A percentile compares a stretch with the other conserved stretches of the same genome.
phyloP scores from a whole-genome alignment of 2,329 filamentous ascomycete genomes.

The Talaromyces rugulosus region DNA sequence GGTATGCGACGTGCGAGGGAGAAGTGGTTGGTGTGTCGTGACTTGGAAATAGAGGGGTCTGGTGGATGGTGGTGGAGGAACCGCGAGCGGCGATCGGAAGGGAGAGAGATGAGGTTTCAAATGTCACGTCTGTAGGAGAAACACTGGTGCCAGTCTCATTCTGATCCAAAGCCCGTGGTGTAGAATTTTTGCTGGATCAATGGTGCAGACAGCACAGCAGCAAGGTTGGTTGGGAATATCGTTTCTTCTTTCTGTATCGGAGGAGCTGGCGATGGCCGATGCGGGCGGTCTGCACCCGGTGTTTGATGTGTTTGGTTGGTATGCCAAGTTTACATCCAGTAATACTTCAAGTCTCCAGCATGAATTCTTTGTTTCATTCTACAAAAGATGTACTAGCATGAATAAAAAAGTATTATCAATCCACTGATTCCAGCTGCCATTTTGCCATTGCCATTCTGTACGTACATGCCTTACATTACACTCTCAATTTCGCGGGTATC shows the following conservation, averaged over 20 bases:
- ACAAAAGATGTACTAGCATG: neutral
- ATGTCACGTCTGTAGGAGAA: slow-evolving; percentile 9
- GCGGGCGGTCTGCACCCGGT: neutral
- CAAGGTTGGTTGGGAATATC: neutral
- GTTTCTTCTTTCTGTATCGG: neutral
- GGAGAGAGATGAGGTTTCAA: neutral
- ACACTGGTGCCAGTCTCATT: neutral
- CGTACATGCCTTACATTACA: neutral
- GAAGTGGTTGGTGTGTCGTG: neutral
- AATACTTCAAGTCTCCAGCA: neutral
- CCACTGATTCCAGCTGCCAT: neutral
- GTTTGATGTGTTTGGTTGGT: neutral
- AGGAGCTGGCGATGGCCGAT: neutral
- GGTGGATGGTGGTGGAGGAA: neutral
- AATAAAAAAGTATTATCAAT: neutral
- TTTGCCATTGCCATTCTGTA: neutral
- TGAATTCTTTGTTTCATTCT: neutral
- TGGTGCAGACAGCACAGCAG: neutral
- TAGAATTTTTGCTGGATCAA: neutral
- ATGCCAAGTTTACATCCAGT: neutral
- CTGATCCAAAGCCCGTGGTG: neutral
- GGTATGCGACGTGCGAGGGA: neutral
- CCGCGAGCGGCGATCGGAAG: neutral
- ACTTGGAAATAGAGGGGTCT: neutral
- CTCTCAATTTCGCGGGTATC: neutral